Evolutionary conservation across 2,329 filamentous ascomycete species (phyloP), one percentile per base, ranked within the genome.

Genomic region (Fusarium secorum): DNA sequence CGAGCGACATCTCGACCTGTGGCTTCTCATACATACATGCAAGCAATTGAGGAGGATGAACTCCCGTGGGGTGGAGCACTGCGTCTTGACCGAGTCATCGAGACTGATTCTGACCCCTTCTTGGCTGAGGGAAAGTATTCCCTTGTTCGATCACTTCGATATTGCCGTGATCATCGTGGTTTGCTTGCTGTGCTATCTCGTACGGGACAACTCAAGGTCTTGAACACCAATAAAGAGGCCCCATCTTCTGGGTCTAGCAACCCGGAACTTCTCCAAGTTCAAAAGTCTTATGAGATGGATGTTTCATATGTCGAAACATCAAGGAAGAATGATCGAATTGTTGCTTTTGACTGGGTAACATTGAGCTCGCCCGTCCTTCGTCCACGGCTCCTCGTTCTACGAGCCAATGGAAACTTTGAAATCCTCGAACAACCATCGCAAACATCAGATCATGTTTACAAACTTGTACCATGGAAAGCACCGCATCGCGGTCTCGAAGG

Each of bases 341-440:
- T 91, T 11, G 91, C 89, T 0, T 91, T 91, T 76, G 89, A 91
- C 76, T 91, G 89, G 89, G 81, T 91, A 14, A 90, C 87, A 7
- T 81, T 90, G 49, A 83, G 85, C 15, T 88, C 86, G 7, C 82
- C 87, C 7, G 83, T 84, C 18, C 75, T 90, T 52, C 85, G 85
- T 28, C 88, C 88, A 33, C 84, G 89, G n/a, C 80, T 89, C 41
- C 77, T 91, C 28, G 88, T 88, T 4, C 78, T 91, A 30, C 84
- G 89, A 30, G 87, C 87, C 36, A 90, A 86, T 68, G 88, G 89
- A 22, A 82, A 81, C 18, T 89, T 90, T 75, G 88, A 89, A 33
- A 88, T 91, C 22, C 77, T 91, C 30, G 86, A 90, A 69, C 87
- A 88, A 74, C 88, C 89, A 8, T 87, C 88, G 2, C 83, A 84